Percentiles rank a stretch among this genome's conserved stretches.
phyloP scores from a whole-genome alignment of 208 protist species.

The Entamoeba dispar region DNA sequence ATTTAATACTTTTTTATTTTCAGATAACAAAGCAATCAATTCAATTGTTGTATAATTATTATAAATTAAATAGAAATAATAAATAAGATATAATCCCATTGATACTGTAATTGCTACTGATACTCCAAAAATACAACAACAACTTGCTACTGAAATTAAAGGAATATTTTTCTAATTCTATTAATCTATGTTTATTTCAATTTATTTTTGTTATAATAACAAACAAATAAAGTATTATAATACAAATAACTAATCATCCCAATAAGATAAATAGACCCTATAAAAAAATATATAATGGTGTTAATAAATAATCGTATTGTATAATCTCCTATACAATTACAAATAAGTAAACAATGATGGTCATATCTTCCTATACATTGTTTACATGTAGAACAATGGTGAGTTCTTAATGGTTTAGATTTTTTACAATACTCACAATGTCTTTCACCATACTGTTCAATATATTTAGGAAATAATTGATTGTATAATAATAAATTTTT shows the following conservation, averaged over 20 bases:
- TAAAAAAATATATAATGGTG: neutral
- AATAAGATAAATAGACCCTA: neutral
- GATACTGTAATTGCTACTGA: neutral
- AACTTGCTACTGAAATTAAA: neutral
- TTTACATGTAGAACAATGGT: neutral
- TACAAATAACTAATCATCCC: neutral
- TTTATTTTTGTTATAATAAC: neutral
- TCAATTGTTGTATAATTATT: neutral
- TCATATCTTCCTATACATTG: neutral
- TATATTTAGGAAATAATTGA: neutral
- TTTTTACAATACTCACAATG: neutral
- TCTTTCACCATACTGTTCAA: neutral
- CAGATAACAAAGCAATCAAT: neutral
- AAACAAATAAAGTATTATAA: neutral
- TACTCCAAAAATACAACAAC: neutral
- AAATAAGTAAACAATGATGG: neutral
- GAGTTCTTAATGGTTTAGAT: neutral
- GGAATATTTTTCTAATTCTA: neutral
- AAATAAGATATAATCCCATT: neutral
- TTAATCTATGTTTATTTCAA: too few species aligned
- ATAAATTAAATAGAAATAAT: neutral
- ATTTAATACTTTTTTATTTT: neutral
- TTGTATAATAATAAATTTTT: neutral
- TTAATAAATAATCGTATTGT: neutral
- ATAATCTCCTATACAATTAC: neutral